Conservation (phyloP, 345 rosid genomes). For the Murraya koenigii region DNA sequence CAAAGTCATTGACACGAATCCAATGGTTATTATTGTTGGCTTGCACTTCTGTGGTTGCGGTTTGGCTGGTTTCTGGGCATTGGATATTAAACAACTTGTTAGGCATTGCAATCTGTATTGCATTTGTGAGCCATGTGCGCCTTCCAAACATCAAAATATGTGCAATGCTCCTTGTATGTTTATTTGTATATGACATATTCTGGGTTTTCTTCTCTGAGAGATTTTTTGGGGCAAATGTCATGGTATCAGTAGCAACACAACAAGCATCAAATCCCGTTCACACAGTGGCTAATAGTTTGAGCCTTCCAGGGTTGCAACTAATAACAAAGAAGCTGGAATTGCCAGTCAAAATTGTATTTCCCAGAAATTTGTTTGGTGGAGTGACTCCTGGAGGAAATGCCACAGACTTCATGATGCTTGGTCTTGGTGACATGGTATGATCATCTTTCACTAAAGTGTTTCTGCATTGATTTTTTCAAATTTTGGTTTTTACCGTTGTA, state of each 20-base stretch:
- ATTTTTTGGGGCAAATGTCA: slow-evolving; percentile 95
- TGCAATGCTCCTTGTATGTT: slow-evolving; percentile 77
- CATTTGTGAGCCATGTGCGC: slow-evolving; percentile 95
- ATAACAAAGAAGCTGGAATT: slow-evolving; percentile 94
- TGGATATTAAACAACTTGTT: slow-evolving; percentile 91
- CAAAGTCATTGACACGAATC: slow-evolving; percentile 67
- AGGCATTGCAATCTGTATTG: slow-evolving; percentile 92
- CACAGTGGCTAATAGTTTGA: slow-evolving; percentile 88
- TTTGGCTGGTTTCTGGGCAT: slow-evolving; percentile 94
- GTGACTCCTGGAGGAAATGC: slow-evolving; percentile 57
- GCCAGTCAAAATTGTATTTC: slow-evolving; percentile 90
- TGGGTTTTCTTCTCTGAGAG: slow-evolving; percentile 99
- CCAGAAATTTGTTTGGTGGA: slow-evolving; percentile 77
- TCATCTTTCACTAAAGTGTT: slow-evolving; percentile 10
- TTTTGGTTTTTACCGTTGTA: background rate
- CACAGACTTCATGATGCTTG: slow-evolving; percentile 94
- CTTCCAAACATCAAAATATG: slow-evolving; percentile 94
- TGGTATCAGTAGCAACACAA: slow-evolving; percentile 98
- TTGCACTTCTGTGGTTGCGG: slow-evolving; percentile 59
- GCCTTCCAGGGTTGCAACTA: slow-evolving; percentile 89
- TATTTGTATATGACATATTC: slow-evolving; percentile 92
- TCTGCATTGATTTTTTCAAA: slow-evolving; percentile 4
- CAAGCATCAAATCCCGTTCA: slow-evolving; percentile 96
- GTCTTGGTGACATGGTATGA: slow-evolving; percentile 98
- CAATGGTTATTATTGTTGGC: slow-evolving; percentile 59